phyloP scores from a whole-genome alignment of 1,139 yeast species.

The Nakaseomyces glabratus region DNA sequence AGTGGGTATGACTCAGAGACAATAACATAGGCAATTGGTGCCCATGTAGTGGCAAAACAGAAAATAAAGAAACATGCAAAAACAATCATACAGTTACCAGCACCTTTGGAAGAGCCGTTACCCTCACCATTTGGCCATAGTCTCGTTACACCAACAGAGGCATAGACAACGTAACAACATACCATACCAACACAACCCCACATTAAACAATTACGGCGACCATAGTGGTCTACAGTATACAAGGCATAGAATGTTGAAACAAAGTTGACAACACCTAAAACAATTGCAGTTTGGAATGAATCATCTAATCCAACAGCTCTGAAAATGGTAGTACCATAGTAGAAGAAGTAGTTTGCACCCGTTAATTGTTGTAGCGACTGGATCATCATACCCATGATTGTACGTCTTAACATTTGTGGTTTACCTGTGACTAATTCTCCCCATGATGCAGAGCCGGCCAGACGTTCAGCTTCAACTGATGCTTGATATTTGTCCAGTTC shows the following conservation, averaged over 20 bases:
- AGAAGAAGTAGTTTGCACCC: conserved; percentile 72
- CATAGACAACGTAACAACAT: conserved; percentile 52
- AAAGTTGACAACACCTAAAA: conserved; percentile 70
- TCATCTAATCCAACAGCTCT: conserved; percentile 62
- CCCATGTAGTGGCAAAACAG: conserved; percentile 80
- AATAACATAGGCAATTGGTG: conserved; percentile 66
- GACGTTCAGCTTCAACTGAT: conserved; percentile 51
- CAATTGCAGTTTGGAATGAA: conserved; percentile 64
- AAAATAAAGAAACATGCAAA: conserved; percentile 68
- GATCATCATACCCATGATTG: conserved; percentile 51
- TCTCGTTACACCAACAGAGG: conserved; percentile 56
- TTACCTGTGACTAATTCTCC: conserved; percentile 52
- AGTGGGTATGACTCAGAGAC: conserved; percentile 70
- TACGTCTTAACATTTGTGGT: conserved; percentile 45
- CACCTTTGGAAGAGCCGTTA: conserved; percentile 44
- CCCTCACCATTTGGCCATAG: conserved; percentile 53
- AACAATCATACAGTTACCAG: conserved; percentile 70
- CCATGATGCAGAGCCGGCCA: conserved; percentile 53
- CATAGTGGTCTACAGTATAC: conserved; percentile 55
- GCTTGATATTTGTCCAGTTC: conserved; percentile 55
- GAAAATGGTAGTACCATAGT: conserved; percentile 70
- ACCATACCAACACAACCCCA: conserved; percentile 57
- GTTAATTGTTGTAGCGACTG: conserved; percentile 67
- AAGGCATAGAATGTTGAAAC: conserved; percentile 61
- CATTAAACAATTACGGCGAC: conserved; percentile 57